Evolutionary conservation across 148 eudicot species (phyloP).

Genomic region (Cornus florida): DNA sequence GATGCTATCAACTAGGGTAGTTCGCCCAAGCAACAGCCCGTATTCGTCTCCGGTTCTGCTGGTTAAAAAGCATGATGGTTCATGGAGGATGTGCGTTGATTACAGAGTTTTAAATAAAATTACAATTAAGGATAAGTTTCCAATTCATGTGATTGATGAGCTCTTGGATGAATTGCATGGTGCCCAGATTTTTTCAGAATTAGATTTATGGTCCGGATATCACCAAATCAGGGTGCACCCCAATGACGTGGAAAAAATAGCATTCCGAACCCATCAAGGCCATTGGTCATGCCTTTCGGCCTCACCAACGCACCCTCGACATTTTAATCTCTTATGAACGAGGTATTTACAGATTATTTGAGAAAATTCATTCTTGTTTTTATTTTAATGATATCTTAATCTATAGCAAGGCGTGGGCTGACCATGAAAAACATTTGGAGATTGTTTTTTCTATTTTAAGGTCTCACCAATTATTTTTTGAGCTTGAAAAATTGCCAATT

Average conservation of each 20-base stretch:
- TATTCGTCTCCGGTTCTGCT: neutral
- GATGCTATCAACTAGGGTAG: neutral
- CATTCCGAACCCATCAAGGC: neutral
- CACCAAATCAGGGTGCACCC: neutral
- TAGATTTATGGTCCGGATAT: neutral
- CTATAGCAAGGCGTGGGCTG: too few species aligned
- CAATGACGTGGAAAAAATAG: neutral
- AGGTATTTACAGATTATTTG: neutral
- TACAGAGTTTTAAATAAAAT: too few species aligned
- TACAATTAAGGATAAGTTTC: neutral
- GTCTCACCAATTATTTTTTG: neutral
- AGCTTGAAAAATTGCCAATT: neutral
- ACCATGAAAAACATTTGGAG: too few species aligned
- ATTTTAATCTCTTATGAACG: neutral
- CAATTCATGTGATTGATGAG: neutral
- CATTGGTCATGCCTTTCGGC: neutral
- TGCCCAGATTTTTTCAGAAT: neutral
- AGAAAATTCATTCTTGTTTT: neutral
- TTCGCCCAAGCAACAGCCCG: neutral
- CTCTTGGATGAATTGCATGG: neutral
- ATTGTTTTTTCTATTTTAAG: too few species aligned
- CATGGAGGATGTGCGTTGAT: neutral
- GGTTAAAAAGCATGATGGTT: neutral
- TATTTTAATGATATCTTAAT: too few species aligned
- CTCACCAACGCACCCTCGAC: neutral